These are phyloP conservation scores for Austroboletus rostrupii DNA, from an alignment of 1,284 basidiomycete species.

Conservation along the genomic window DNA sequence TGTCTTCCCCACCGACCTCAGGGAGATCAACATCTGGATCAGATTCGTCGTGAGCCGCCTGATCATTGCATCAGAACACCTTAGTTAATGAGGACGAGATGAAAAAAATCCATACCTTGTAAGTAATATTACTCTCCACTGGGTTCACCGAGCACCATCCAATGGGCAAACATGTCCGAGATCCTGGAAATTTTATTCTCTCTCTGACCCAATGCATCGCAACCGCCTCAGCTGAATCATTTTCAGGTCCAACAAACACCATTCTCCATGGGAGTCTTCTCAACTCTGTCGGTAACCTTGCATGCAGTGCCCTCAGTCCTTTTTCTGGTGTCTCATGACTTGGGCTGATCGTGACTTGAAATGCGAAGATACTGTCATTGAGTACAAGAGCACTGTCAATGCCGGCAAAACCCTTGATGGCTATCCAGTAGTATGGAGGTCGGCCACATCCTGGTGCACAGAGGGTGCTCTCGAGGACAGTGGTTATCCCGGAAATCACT, in stretches of 20 bases:
- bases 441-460: neutral
- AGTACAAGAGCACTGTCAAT: neutral
- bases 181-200: accelerated
- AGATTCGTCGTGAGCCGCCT: no score
- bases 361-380: neutral
- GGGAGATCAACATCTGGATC: no score
- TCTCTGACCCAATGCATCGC: no score
- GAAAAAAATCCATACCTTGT: no score
- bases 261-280: neutral
- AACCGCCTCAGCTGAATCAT: neutral
- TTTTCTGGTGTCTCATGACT: neutral
- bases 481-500: no score
- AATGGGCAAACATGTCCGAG: neutral
- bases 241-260: neutral
- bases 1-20: no score
- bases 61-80: no score
- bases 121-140: neutral
- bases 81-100: no score
- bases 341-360: neutral
- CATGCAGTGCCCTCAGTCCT: neutral
- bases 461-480: neutral
- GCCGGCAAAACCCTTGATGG: neutral
- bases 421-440: constrained; percentile 1
- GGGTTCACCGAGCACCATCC: neutral
- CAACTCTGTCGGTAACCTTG: neutral